Evolutionary conservation across 768 basidiomycete species (phyloP), one percentile per base, ranked within the genome.

Genomic region (Kwoniella heveanensis): DNA sequence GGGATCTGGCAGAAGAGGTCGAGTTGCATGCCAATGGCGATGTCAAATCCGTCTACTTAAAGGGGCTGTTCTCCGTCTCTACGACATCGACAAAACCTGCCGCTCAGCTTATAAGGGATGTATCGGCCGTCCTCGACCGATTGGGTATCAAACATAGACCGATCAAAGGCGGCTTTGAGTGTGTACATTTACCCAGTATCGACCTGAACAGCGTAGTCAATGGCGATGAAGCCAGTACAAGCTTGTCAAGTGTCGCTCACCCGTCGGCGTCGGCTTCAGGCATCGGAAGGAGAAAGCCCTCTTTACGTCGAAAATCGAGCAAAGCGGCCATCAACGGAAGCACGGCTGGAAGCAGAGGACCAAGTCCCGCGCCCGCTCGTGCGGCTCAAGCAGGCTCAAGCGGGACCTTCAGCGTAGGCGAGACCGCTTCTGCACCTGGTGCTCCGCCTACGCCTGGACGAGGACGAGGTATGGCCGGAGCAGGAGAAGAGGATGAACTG

Each of bases 21-120:
- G 59, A 60, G 13, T 9, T 49, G 49, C 58, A 57, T 47, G 37
- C 46, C 8, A 65, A 57, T 51, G 49, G 54, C 4, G 89, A 91
- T 61, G 88, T 91, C 74, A 98, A 97, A 82, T 91, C 96, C 0
- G 87, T 97, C 50, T 95, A 91, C 81, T 82, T 98, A 74, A 99
- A 98, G 81, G 96, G 96, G 6, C 77, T 99, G 53, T 97, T 99
- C 82, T 93, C 91, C 88, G 96, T 99, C 46, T 89, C 91, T 5
- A 99, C 96, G 6, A 99, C 96, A 1, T 90, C 92, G 26, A 92
- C 92, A 4, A 97, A 95, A 75, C 76, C 90, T 6, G 90, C 92
- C 4, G 80, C 85, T 15, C 83, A 86, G 9, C 88, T 98, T 81
- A 90, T 91, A 79, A 81, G 84, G 61, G 95, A 98, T 80, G 88